Evolutionary conservation across 1,284 basidiomycete species (phyloP), one percentile per base, ranked within the genome.

Genomic region (Leccinum subatratum): DNA sequence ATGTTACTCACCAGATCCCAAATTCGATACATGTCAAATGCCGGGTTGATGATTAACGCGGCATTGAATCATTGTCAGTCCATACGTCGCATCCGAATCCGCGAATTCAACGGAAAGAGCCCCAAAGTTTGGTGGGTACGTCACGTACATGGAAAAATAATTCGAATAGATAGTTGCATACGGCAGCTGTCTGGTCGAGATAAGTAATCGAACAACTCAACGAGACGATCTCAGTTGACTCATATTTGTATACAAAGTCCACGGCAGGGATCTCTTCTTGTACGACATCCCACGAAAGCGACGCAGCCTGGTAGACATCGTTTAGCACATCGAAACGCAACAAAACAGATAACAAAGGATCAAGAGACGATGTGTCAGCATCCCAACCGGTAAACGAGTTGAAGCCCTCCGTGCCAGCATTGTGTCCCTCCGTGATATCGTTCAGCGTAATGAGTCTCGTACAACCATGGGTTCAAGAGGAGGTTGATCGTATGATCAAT

Each of bases 1-100:
- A 56, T 25, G 54, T 4, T 9, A 74, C 81, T 68, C 63, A 79
- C 83, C 25, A 85, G 89, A 73, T 90, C 88, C 75, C 91, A 90
- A 63, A 92, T 87, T 39, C 87, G 82, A 74, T 92, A 92, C 8
- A 90, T 81, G 72, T 93, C 82, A 78, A 92, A 93, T 3, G 88
- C 91, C 0, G 90, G 90, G 73, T 93, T 91, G 68, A 89, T 77
- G 3, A 76, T 67, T 25, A 90, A 69, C 0, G 89, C 86, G 0
- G 82, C 86, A 18, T 85, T 74, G 71, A 88, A 86, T 30, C 28
- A 30, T 30, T 30, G 28, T 79, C 76, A 56, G 84, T 81, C 87
- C 88, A 91, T 2, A 91, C 72, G 72, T 90, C 87, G 70, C 91
- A 93, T 4, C 82, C 85, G 28, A 30, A 37, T 70, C 74, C 60